Percentiles rank a stretch among this genome's conserved stretches.
phyloP scores from a whole-genome alignment of 371 early-diverging fungal species.

The Mortierella sp. region DNA sequence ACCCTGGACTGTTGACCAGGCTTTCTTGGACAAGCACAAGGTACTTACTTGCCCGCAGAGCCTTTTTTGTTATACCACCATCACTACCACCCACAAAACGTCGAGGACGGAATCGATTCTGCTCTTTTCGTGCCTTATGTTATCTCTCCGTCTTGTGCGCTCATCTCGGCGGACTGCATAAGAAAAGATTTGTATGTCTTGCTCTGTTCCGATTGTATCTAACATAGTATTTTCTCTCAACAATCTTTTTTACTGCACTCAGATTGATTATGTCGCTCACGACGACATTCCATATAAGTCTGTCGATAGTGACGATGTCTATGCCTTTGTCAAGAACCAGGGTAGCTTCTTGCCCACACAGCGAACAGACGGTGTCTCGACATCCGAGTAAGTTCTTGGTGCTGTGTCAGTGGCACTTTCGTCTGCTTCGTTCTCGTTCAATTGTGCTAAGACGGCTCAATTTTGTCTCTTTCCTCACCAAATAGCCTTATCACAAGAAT shows the following conservation, averaged over 20 bases:
- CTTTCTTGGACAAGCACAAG: constrained; percentile 88
- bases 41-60: constrained; percentile 42
- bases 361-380: constrained; percentile 96
- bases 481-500: constrained; percentile 90
- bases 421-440: background rate
- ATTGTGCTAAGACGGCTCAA: background rate
- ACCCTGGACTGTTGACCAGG: constrained; percentile 93
- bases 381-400: constrained; percentile 72
- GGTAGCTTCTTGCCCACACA: constrained; percentile 93
- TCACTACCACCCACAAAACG: background rate
- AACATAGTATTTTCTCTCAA: background rate
- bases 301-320: constrained; percentile 91
- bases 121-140: constrained; percentile 4
- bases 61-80: background rate
- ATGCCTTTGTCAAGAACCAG: constrained; percentile 91
- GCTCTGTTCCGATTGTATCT: constrained; percentile 9
- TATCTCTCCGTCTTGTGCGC: background rate
- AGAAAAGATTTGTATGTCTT: background rate
- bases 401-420: background rate
- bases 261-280: constrained; percentile 98
- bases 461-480: background rate
- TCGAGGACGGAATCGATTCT: background rate
- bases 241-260: constrained; percentile 12
- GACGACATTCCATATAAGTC: constrained; percentile 96
- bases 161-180: background rate